Evolutionary conservation across 768 basidiomycete species (phyloP), one percentile per base, ranked within the genome.

Genomic region (Panus rudis): DNA sequence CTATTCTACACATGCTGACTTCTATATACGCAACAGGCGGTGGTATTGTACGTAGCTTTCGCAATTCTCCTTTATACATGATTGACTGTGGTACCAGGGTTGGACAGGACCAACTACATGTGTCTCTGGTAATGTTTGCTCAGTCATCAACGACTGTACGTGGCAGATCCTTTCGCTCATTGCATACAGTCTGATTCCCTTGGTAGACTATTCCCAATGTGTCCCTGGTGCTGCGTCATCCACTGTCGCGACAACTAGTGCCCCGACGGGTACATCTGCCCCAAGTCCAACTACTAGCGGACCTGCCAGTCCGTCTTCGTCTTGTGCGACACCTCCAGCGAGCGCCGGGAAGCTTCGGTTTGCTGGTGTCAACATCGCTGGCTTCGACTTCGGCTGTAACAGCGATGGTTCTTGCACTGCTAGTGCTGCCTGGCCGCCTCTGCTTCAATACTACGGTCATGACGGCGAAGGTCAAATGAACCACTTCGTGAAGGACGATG

Each of bases 401-500:
- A 61, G 60, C 4, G 69, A 73, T 46, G 73, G 74, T 7, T 61
- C 56, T 43, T 74, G 70, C 47, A 60, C 57, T 24, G 45, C 61
- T 10, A 63, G 61, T 31, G 58, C 56, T 3, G 70, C 70, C 13
- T 65, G 52, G 49, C 71, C 73, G 17, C 76, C 76, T 20, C 58
- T 78, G 35, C 58, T 56, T 10, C 59, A 72, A 49, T 66, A 70
- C 42, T 67, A 64, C 28, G 68, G 68, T 22, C 44, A 53, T 22
- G 71, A 75, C 41, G 73, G 71, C 33, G 60, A 54, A 4, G 72
- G 75, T n/a, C 79, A 81, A 53, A 81, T 82, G 75, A 52, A 65
- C 32, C 79, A 82, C 54, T 82, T 81, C 47, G 68, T 71, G 39
- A 55, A 67, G 0, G 60, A 76, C 47, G 75, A 79, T 45, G 70